Evolutionary conservation across 257 asterid species (phyloP).

Genomic region (Paraleonurus japonicus): DNA sequence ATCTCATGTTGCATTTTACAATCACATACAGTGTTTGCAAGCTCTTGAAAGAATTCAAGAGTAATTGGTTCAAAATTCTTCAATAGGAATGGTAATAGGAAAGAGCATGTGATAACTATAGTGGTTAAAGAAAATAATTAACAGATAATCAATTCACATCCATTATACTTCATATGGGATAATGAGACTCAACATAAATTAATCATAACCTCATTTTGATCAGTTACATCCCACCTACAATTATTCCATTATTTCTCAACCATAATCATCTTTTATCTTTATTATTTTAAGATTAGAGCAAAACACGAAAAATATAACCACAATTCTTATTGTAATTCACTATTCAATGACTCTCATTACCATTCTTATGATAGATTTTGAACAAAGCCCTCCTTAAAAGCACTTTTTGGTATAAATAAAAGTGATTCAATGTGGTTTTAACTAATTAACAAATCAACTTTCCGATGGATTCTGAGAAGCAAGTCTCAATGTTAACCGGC

Average conservation of each 20-base stretch:
- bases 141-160: too few species aligned
- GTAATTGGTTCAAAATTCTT: background rate
- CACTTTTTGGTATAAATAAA: background rate
- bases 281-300: background rate
- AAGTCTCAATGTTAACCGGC: background rate
- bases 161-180: background rate
- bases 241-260: background rate
- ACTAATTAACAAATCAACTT: background rate
- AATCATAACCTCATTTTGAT: background rate
- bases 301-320: background rate
- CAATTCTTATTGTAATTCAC: background rate
- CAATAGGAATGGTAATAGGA: background rate
- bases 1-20: background rate
- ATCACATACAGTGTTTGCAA: background rate
- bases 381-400: background rate
- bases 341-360: background rate
- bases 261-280: background rate
- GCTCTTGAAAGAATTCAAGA: background rate
- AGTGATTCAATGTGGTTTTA: too few species aligned
- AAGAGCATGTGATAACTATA: too few species aligned
- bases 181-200: background rate
- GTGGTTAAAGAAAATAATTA: too few species aligned
- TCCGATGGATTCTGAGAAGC: background rate
- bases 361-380: background rate
- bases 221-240: background rate